A percentile compares a stretch with the other conserved stretches of the same genome.
phyloP scores from a whole-genome alignment of 2,329 filamentous ascomycete species.

The Zopfia rhizophila region DNA sequence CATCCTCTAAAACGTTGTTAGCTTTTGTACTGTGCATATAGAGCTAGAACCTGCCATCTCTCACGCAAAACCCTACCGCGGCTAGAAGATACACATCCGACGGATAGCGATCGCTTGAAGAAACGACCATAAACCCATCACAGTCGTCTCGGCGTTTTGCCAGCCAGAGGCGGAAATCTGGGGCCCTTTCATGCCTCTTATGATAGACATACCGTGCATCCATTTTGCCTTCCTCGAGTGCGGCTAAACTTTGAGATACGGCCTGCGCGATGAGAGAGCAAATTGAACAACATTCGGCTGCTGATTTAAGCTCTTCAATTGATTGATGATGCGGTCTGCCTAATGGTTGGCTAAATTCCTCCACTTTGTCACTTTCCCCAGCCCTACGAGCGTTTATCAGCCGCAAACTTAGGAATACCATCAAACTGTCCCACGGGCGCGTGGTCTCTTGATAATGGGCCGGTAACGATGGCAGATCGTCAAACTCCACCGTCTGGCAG shows the following conservation, averaged over 20 bases:
- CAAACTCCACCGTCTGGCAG: conserved; percentile 13
- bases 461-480: conserved; percentile 15
- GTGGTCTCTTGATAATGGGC: conserved; percentile 7
- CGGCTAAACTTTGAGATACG: conserved; percentile 14
- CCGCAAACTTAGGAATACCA: conserved; percentile 2
- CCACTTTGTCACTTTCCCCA: conserved; percentile 8
- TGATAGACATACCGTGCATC: conserved; percentile 14
- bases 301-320: conserved; percentile 16
- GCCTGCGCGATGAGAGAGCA: conserved; percentile 15
- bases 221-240: conserved; percentile 12
- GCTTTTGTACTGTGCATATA: too few species aligned
- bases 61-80: conserved; percentile 17
- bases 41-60: conserved; percentile 6
- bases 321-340: conserved; percentile 21
- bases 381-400: conserved; percentile 4
- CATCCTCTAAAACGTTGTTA: too few species aligned
- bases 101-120: not conserved
- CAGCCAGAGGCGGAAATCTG: conserved; percentile 11
- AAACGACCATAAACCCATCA: conserved; percentile 18
- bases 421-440: conserved; percentile 9
- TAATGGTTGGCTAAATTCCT: conserved; percentile 21
- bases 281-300: conserved; percentile 20
- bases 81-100: conserved; percentile 9
- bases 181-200: not conserved
- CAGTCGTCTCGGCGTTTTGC: conserved; percentile 4